Percentiles rank a stretch among this genome's conserved stretches.
phyloP scores from a whole-genome alignment of 2,329 filamentous ascomycete species.

The Teratosphaeria epicoccoides region DNA sequence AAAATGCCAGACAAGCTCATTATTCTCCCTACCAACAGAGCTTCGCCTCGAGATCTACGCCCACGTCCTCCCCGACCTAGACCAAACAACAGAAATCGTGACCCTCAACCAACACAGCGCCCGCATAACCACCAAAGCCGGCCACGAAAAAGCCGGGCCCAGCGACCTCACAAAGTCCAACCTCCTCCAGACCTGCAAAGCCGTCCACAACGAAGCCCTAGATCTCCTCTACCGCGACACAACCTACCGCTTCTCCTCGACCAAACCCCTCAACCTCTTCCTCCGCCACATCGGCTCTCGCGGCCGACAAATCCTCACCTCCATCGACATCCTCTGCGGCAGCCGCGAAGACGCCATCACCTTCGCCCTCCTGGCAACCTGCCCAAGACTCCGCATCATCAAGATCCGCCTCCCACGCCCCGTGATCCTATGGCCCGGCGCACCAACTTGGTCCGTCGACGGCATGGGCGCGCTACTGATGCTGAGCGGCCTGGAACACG shows the following conservation, averaged over 20 bases:
- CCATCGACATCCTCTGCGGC: slow-evolving; percentile 18
- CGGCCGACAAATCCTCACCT: slow-evolving; percentile 15
- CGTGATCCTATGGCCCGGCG: slow-evolving; percentile 9
- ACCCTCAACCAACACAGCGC: slow-evolving; percentile 16
- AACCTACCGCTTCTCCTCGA: slow-evolving; percentile 36
- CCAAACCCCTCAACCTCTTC: slow-evolving; percentile 34
- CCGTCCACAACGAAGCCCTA: slow-evolving; percentile 33
- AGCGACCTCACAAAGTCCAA: slow-evolving; percentile 32
- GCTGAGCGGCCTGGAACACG: slow-evolving; percentile 17
- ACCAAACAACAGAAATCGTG: slow-evolving; percentile 15
- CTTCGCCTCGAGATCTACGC: slow-evolving; percentile 50
- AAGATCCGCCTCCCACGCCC: slow-evolving; percentile 15
- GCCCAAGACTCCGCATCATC: slow-evolving; percentile 15
- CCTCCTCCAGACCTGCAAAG: slow-evolving; percentile 33
- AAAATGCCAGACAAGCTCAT: slow-evolving; percentile 11
- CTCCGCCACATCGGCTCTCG: slow-evolving; percentile 21
- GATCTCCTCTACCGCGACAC: slow-evolving; percentile 38
- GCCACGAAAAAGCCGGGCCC: slow-evolving; percentile 13
- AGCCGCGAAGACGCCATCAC: slow-evolving; percentile 21
- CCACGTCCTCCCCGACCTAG: slow-evolving; percentile 25
- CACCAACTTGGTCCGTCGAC: slow-evolving; percentile 19
- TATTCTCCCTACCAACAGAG: slow-evolving; percentile 47
- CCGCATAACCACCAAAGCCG: slow-evolving; percentile 17
- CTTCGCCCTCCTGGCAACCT: slow-evolving; percentile 20
- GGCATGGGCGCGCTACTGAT: slow-evolving; percentile 18